Evolutionary conservation across 371 early-diverging fungal genomes (phyloP).

Genomic region (Saksenaea oblongispora): DNA sequence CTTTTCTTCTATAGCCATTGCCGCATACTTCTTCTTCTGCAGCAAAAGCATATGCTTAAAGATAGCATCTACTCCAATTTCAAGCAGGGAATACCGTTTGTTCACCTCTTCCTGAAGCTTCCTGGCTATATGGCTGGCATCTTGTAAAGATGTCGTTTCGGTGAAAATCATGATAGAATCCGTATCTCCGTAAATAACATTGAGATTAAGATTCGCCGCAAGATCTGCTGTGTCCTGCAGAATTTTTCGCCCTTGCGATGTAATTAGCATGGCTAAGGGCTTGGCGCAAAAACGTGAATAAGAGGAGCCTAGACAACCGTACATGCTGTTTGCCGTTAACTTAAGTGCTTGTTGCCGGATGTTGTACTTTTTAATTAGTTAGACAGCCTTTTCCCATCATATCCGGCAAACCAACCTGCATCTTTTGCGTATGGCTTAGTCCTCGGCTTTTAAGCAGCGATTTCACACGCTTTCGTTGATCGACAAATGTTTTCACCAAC

Average conservation of each 20-base stretch:
- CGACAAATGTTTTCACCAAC: slow-evolving; percentile 85
- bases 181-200: slow-evolving; percentile 99
- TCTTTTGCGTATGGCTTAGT: neutral
- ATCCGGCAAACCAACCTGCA: neutral
- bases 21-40: slow-evolving; percentile 99
- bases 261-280: slow-evolving; percentile 94
- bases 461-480: slow-evolving; percentile 77
- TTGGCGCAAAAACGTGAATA: slow-evolving; percentile 95
- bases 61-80: slow-evolving; percentile 96
- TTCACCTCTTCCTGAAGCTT: slow-evolving; percentile 86
- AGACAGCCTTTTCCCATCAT: slow-evolving; percentile 63
- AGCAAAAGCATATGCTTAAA: slow-evolving; percentile 92
- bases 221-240: slow-evolving; percentile 88
- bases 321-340: slow-evolving; percentile 99
- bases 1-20: slow-evolving; percentile 56
- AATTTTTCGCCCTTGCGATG: slow-evolving; percentile 95
- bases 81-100: slow-evolving; percentile 84
- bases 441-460: neutral
- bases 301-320: slow-evolving; percentile 97
- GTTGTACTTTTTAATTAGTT: slow-evolving; percentile 60
- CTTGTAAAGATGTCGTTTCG: slow-evolving; percentile 3
- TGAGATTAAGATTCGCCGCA: slow-evolving; percentile 72
- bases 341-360: slow-evolving; percentile 97
- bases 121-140: slow-evolving; percentile 76
- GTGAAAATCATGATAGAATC: slow-evolving; percentile 97